phyloP scores from a whole-genome alignment of 2,329 filamentous ascomycete species.

The Chaetothyriales sp. region DNA sequence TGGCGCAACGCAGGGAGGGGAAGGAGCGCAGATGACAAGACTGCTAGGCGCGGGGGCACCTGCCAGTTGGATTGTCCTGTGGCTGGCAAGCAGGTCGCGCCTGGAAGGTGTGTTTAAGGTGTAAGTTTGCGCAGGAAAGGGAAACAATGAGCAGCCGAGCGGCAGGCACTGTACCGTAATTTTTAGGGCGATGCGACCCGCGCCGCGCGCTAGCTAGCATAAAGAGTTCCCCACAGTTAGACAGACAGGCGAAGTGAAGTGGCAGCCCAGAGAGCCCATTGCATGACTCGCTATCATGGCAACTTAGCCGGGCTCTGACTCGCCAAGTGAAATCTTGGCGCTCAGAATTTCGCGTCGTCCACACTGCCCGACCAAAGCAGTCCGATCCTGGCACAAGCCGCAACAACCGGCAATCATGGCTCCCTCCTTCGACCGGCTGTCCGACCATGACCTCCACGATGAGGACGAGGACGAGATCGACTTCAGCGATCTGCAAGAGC shows the following conservation, averaged over 20 bases:
- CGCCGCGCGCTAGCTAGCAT: not conserved
- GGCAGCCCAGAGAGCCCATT: too few relatives aligned
- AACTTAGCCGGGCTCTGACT: not conserved
- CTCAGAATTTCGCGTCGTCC: not conserved
- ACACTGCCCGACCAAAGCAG: too few relatives aligned
- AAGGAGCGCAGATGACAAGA: not conserved
- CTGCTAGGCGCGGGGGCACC: not conserved
- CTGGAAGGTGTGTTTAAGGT: not conserved
- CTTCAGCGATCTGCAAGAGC: slow-evolving; percentile 78
- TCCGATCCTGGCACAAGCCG: too few relatives aligned
- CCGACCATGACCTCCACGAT: slow-evolving; percentile 81
- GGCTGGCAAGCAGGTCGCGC: not conserved
- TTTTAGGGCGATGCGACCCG: not conserved
- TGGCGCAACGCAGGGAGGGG: not conserved
- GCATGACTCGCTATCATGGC: not conserved
- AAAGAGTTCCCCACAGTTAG: not conserved
- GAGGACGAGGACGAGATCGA: slow-evolving; percentile 89
- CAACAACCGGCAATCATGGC: slow-evolving; percentile 56
- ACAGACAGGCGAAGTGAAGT: too few relatives aligned
- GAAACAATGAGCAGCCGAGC: not conserved
- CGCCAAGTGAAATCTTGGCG: not conserved
- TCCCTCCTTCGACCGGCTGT: slow-evolving; percentile 80
- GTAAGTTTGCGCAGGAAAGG: not conserved
- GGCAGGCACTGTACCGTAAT: not conserved
- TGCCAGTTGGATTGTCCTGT: not conserved